Conservation (phyloP, 129 eudicot genomes). For the Helianthus annuus region DNA sequence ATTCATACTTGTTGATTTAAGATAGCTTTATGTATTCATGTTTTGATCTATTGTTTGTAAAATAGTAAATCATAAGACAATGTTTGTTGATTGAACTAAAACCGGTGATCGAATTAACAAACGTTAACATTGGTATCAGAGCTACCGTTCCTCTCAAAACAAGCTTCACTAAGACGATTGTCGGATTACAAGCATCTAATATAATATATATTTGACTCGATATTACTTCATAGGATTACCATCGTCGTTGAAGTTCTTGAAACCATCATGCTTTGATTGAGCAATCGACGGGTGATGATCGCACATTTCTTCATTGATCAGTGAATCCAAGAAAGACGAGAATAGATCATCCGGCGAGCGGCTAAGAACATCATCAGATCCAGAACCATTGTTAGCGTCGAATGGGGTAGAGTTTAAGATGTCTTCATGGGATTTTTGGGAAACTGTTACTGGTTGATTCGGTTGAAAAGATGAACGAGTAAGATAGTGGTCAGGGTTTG, state of each 20-base stretch:
- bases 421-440: constrained; percentile 10
- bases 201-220: not conserved
- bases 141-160: too few relatives aligned
- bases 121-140: too few relatives aligned
- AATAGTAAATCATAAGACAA: constrained; percentile 3
- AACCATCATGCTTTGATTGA: not conserved
- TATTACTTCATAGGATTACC: constrained; percentile 4
- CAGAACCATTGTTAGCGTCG: not conserved
- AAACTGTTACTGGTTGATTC: constrained; percentile 1
- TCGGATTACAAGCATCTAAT: constrained; percentile 3
- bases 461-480: not conserved
- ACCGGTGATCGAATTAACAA: not conserved
- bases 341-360: constrained; percentile 36
- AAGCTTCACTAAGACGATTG: not conserved
- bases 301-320: constrained; percentile 51
- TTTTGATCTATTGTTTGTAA: constrained; percentile 18
- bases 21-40: not conserved
- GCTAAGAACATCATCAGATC: not conserved
- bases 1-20: constrained; percentile 59
- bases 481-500: constrained; percentile 9
- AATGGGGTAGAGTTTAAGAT: constrained; percentile 18
- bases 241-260: constrained; percentile 5
- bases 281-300: not conserved
- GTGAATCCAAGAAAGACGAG: constrained; percentile 56
- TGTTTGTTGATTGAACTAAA: not conserved